Conservation (phyloP, 768 basidiomycete genomes). For the Phlebiopsis flavidoalba region DNA sequence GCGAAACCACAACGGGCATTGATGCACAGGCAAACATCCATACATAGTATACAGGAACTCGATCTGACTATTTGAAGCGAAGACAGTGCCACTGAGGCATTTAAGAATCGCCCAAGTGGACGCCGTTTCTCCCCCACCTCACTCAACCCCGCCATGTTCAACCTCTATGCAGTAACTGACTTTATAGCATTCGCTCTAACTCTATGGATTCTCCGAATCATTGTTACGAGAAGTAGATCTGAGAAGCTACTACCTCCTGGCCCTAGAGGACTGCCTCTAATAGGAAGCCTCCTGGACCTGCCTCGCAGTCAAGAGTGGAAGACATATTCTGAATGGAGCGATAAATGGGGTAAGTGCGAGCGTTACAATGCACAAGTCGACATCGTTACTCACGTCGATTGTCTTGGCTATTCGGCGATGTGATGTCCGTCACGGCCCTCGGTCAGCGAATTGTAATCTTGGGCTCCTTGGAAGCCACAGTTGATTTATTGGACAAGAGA, state of each 20-base stretch:
- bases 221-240: not conserved
- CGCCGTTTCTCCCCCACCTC: too few relatives aligned
- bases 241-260: constrained; percentile 13
- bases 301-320: constrained; percentile 11
- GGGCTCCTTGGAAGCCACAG: constrained; percentile 18
- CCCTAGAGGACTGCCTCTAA: constrained; percentile 17
- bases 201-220: not conserved
- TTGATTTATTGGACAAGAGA: constrained; percentile 23
- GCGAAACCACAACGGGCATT: too few relatives aligned
- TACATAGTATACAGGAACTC: too few relatives aligned
- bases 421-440: constrained; percentile 17
- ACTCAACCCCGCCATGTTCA: not conserved
- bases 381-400: not conserved
- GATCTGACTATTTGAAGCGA: too few relatives aligned
- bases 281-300: constrained; percentile 20
- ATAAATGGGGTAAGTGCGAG: constrained; percentile 10
- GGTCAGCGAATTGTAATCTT: constrained; percentile 20
- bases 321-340: constrained; percentile 15
- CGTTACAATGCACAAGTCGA: not conserved
- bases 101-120: too few relatives aligned
- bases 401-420: constrained; percentile 16
- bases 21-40: too few relatives aligned
- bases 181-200: not conserved
- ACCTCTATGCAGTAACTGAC: not conserved
- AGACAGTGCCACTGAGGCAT: too few relatives aligned